Evolutionary conservation across 139 green algal species (phyloP), one percentile per base, ranked within the genome.

Genomic region (Picochlorum sp.): DNA sequence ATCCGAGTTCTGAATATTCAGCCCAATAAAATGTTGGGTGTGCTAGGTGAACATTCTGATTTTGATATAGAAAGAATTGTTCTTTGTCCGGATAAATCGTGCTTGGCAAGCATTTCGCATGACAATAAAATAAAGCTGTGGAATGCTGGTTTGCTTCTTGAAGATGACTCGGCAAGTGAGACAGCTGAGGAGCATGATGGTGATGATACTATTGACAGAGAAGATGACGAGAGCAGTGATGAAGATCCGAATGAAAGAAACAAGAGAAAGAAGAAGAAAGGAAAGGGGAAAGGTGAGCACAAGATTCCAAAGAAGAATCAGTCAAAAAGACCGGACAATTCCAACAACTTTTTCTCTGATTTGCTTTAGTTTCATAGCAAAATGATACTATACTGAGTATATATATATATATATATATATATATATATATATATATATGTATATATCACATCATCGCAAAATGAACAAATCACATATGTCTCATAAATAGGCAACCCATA

Each of bases 21-120:
- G 53, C 83, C 84, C 35, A 91, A 93, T 70, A 80, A 75, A 54
- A 85, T 96, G 72, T 61, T 97, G 55, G 90, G 84, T 4, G 71
- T 96, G 10, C 52, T 97, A 28, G 90, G 90, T 0, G 77, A 87
- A 50, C 84, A 94, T 60, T 64, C 63, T n/a, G 68, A 86, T 25
- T 73, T 79, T 40, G 69, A 75, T 7, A 56, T 86, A 7, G 75
- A 89, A 74, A 65, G 67, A n/a, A 50, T 93, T 29, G 66, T 75
- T 5, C 29, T 89, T 37, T 74, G 67, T 1, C 28, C 14, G 10
- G 61, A 84, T 52, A 53, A 36, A 6, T 6, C 24, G 3, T 39
- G 85, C 40, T 73, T 94, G 16, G 85, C 81, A 1, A 89, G 74
- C 50, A 70, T 70, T 2, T 88, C 77, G 0, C 86, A 95, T 50